Conservation (phyloP, 345 rosid genomes). For the Citrus inodora region DNA sequence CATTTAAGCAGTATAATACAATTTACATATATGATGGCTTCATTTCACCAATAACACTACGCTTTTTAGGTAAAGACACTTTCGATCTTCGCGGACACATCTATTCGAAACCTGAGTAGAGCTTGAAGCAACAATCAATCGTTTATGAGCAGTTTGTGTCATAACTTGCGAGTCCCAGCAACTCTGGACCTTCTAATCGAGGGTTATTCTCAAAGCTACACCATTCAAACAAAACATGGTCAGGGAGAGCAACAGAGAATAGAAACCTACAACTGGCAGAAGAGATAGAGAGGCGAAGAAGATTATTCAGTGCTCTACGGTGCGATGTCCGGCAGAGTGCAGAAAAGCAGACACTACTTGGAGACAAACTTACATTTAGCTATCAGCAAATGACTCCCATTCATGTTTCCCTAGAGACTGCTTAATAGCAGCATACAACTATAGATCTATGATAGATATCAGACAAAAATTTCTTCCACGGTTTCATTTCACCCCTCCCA, state of each 20-base stretch:
- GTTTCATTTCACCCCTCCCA: not conserved
- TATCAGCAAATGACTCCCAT: not conserved
- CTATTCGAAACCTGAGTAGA: slow-evolving; percentile 1
- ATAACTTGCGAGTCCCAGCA: slow-evolving; percentile 85
- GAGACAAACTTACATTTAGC: not conserved
- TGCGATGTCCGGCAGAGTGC: not conserved
- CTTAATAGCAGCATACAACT: not conserved
- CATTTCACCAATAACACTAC: slow-evolving; percentile 22
- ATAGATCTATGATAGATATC: not conserved
- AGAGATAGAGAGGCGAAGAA: not conserved
- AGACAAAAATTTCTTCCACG: not conserved
- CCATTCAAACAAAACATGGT: not conserved
- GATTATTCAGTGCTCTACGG: not conserved
- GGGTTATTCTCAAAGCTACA: slow-evolving; percentile 89
- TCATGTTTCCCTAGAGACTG: not conserved
- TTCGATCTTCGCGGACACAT: slow-evolving; percentile 11
- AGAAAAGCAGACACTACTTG: not conserved
- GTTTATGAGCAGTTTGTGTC: slow-evolving; percentile 80
- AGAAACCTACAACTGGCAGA: not conserved
- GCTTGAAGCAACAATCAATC: not conserved
- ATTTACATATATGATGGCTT: slow-evolving; percentile 33
- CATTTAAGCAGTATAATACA: slow-evolving; percentile 6
- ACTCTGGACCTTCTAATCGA: slow-evolving; percentile 87
- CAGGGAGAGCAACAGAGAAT: not conserved
- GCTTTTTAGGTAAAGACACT: slow-evolving; percentile 22